Base-by-base conservation (phyloP, 2,329 filamentous ascomycete species). In the Stachybotrys elegans region DNA sequence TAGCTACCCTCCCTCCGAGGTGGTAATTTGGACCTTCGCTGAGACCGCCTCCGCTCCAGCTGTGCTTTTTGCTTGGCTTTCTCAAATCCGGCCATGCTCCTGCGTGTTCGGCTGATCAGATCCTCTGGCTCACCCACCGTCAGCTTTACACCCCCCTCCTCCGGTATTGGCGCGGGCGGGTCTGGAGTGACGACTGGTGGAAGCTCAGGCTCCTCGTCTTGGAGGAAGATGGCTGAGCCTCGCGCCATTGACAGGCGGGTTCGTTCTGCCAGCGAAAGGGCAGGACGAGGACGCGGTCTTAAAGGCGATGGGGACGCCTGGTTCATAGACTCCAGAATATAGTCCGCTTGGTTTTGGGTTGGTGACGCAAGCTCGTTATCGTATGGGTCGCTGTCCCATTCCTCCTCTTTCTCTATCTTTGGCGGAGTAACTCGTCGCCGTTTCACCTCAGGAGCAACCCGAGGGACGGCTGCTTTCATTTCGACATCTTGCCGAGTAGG, bases 161-260 rank as follows among this genome's bases (percentile, higher is more conserved):
- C 54, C 4, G 34, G 16, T 8, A 20, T 27, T 4, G 45, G 31
- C 4, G 39, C 21, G 7, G 45, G 38, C 6, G 34, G 19, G 12
- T 36, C 14, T 2, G 54, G 42, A 1, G 50, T 46, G 7, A 51
- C 51, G 8, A 42, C 43, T 20, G 48, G 46, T 5, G 49, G 48
- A n/a, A 53, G 49, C 20, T 60, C 57, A 1, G 54, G 45, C 22
- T 63, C 61, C 6, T 63, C 57, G 4, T 58, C 57, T 2, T 66
- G 56, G 1, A 60, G 51, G 31, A 61, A 61, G 2, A 55, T 52
- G 13, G 57, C 59, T 2, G 79, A 75, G 38, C 78, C 70, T 4
- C 81, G 73, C 1, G 83, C 80, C 82, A 95, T 92, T 16, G 88
- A 90, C 43, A 89, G 74, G 16, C 86, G 81, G 1, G 91, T 94